Base-by-base conservation (phyloP, 345 rosid species). In the Passiflora organensis region DNA sequence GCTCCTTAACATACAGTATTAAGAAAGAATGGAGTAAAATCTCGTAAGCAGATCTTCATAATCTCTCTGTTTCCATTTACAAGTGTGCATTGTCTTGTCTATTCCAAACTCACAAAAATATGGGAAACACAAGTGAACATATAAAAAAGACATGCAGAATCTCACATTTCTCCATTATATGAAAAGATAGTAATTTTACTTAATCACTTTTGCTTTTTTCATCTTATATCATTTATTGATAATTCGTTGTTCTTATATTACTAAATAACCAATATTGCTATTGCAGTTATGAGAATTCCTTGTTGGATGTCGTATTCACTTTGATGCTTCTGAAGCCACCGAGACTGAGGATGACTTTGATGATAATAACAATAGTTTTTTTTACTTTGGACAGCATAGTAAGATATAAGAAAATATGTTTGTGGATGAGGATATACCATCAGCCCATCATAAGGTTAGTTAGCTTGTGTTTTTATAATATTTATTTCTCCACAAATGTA, bases 201-300 rank as follows among this genome's bases (percentile, higher is more conserved):
- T n/a, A n/a, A n/a, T 41, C 16, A 51, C n/a, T 43, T 59, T 37
- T n/a, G n/a, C n/a, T 41, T 6, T 14, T 34, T 51, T 22, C n/a
- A 39, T 37, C 20, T 38, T 55, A 46, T 24, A 15, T 37, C 14
- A 54, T 46, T 47, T 50, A 45, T 17, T 53, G 51, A 56, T n/a
- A n/a, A 56, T 53, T 23, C 44, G 41, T 21, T 24, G 6, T n/a
- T n/a, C n/a, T n/a, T n/a, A n/a, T n/a, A n/a, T n/a, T n/a, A n/a
- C n/a, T n/a, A n/a, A n/a, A n/a, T n/a, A 63, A 51, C 57, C 53
- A 44, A 34, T 54, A 36, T 66, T 66, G 62, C 43, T 63, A 43
- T 65, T 69, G 67, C 89, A 93, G 99, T 81, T 93, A 51, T 82
- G 99, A 52, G 82, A 69, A 48, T 70, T 78, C 56, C 83, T 93